Base-by-base conservation (phyloP, 768 basidiomycete genomes). In the Hortiboletus campestris region DNA sequence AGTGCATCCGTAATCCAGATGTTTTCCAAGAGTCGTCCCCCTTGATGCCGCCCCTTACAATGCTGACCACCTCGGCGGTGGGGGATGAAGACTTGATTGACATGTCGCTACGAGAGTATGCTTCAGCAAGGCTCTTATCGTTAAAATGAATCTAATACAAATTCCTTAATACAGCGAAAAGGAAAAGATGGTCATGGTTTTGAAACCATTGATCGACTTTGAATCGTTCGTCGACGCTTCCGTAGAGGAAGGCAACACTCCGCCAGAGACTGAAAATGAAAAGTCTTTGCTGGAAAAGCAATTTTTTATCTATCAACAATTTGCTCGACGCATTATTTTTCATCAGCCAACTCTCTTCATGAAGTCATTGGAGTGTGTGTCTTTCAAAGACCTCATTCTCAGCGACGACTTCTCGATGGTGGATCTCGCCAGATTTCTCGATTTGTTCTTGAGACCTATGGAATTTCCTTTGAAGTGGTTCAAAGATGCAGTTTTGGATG, bases 361-460 rank as follows among this genome's bases (percentile, higher is more conserved):
- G 59, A 69, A 67, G 44, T 54, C 70, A 4, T n/a, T 65, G 25
- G 63, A 63, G 14, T 73, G 62, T 38, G 72, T 70, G 3, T 74
- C 72, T 14, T 62, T 74, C 48, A 63, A 63, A 44, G 72, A 74
- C 46, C 48, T 74, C n/a, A 36, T 73, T 20, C 58, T 73, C 39
- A 63, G 67, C 29, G 64, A 74, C 4, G 65, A 72, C 31, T 72
- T 74, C 43, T 57, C 64, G 0, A 29, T 57, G 0, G 67, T 67
- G 6, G 70, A 74, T 41, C 12, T 59, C 9, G 3, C 20, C 28
- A 56, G 35, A 47, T 62, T 69, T 38, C 0, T 51, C 2, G 20
- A 48, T 1, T 20, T 62, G 17, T 61, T 61, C 17, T 5, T 17
- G 8, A 7, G 25, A 3, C 52, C 42, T 3, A 3, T 68, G 20